Percentiles rank a stretch among this genome's conserved stretches.
phyloP scores from a whole-genome alignment of 129 eudicot species.

The Sambucus nigra region DNA sequence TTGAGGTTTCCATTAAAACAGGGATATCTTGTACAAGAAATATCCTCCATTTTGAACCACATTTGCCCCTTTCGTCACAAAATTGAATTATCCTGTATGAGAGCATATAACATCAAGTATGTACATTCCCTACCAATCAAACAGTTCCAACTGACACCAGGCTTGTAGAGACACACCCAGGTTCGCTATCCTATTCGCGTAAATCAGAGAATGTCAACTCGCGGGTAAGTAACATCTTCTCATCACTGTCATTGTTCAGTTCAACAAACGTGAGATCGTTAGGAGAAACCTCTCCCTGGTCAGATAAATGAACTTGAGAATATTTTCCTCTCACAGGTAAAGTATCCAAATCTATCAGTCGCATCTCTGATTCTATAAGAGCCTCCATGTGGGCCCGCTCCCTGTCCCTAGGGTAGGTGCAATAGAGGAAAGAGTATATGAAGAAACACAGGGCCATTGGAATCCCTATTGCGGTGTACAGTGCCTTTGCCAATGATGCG shows the following conservation, averaged over 20 bases:
- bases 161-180: background rate
- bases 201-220: constrained; percentile 36
- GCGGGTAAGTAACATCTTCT: constrained; percentile 37
- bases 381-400: constrained; percentile 73
- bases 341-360: constrained; percentile 24
- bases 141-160: background rate
- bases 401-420: constrained; percentile 68
- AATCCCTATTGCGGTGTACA: constrained; percentile 49
- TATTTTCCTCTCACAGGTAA: constrained; percentile 4
- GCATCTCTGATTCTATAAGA: constrained; percentile 56
- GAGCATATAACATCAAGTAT: background rate
- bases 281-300: constrained; percentile 9
- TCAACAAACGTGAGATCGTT: constrained; percentile 27
- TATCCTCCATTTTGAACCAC: background rate
- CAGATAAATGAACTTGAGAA: constrained; percentile 4
- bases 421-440: constrained; percentile 65
- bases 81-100: background rate
- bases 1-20: no score
- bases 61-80: no score
- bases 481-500: constrained; percentile 67
- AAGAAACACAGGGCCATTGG: constrained; percentile 67
- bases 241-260: constrained; percentile 49
- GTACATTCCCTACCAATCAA: background rate
- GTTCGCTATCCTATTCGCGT: constrained; percentile 7
- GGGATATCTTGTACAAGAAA: background rate